phyloP scores from a whole-genome alignment of 257 asterid genomes.

The Solanum ahanhuiri region DNA sequence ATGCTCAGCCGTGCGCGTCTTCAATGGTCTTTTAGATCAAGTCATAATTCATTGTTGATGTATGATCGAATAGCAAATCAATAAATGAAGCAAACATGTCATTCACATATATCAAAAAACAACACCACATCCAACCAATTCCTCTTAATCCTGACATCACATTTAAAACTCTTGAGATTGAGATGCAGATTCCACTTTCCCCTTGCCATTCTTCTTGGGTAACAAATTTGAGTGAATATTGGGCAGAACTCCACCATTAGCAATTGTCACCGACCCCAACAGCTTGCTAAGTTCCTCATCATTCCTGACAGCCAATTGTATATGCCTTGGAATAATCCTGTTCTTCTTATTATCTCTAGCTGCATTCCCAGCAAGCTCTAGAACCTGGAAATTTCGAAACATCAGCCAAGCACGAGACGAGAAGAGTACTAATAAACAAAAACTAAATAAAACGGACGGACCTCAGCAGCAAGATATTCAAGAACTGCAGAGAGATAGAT shows the following conservation, averaged over 20 bases:
- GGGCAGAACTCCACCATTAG: constrained; percentile 55
- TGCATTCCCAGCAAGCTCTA: constrained; percentile 72
- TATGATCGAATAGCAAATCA: not conserved
- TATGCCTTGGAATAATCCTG: constrained; percentile 48
- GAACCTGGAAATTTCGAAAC: constrained; percentile 11
- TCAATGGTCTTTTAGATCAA: no score
- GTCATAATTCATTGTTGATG: not conserved
- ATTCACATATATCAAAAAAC: not conserved
- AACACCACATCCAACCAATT: not conserved
- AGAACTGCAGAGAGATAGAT: constrained; percentile 56
- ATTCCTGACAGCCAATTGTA: constrained; percentile 52
- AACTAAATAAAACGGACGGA: constrained; percentile 1
- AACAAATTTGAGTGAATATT: constrained; percentile 30
- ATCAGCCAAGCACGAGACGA: not conserved
- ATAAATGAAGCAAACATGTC: not conserved
- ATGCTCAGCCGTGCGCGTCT: no score
- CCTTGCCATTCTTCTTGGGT: constrained; percentile 44
- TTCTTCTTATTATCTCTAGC: constrained; percentile 63
- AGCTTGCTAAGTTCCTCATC: constrained; percentile 47
- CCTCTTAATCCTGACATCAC: no score
- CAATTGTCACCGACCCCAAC: constrained; percentile 44
- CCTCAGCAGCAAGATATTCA: constrained; percentile 67
- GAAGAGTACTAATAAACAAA: not conserved
- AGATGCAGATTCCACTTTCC: constrained; percentile 32
- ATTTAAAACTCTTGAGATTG: constrained; percentile 38